Evolutionary conservation across 805 yeast genomes (phyloP).

Genomic region (Wickerhamiella vanderwaltii): DNA sequence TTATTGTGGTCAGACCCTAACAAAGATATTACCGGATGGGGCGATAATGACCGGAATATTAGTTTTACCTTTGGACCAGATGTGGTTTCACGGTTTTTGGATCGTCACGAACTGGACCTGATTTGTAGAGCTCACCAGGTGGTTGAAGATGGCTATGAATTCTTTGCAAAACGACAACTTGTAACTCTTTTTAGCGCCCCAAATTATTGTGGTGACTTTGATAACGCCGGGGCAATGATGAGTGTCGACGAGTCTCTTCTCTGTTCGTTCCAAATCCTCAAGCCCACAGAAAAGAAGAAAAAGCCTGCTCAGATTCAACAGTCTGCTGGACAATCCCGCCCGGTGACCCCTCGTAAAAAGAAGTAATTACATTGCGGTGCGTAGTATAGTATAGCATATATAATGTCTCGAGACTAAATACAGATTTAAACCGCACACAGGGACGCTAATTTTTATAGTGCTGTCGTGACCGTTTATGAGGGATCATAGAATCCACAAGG

Average conservation of each 20-base stretch:
- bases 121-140: constrained; percentile 99
- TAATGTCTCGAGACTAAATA: too few species aligned
- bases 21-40: constrained; percentile 97
- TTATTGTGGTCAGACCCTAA: constrained; percentile 98
- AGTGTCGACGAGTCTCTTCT: constrained; percentile 90
- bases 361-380: too few species aligned
- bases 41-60: constrained; percentile 97
- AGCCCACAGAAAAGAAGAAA: constrained; percentile 95
- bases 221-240: constrained; percentile 99
- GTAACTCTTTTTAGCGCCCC: constrained; percentile 96
- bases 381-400: not conserved
- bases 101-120: constrained; percentile 94
- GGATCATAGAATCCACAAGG: too few species aligned
- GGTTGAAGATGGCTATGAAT: constrained; percentile 97
- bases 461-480: too few species aligned
- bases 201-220: constrained; percentile 97
- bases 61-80: constrained; percentile 99
- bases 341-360: constrained; percentile 45
- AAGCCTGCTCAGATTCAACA: constrained; percentile 36
- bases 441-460: too few species aligned
- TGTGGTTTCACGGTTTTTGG: constrained; percentile 89
- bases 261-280: constrained; percentile 84
- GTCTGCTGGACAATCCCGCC: constrained; percentile 30
- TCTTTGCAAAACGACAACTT: constrained; percentile 88
- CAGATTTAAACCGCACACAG: too few species aligned